Percentiles rank a stretch among this genome's conserved stretches.
Evolutionary conservation across 2,329 filamentous ascomycete genomes (phyloP).

Genomic region (Mycosphaerelloides madeirae): DNA sequence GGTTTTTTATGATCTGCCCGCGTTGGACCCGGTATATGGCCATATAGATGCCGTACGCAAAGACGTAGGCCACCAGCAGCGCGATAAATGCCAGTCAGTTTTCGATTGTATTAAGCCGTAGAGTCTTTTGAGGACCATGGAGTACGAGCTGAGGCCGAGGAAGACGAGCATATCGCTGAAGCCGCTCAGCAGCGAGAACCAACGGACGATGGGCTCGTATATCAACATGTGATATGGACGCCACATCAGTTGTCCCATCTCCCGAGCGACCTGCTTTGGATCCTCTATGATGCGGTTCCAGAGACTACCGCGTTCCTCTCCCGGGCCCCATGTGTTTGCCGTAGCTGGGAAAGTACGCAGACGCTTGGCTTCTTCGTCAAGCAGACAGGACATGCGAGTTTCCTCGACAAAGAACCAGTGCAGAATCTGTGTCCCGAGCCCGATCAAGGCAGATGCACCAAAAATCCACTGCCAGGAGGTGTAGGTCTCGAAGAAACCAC

Average conservation of each 20-base stretch:
- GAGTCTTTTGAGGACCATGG: constrained; percentile 59
- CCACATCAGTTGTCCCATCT: constrained; percentile 49
- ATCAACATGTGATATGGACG: constrained; percentile 70
- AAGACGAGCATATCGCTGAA: constrained; percentile 74
- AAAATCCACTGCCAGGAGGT: constrained; percentile 72
- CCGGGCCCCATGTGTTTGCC: constrained; percentile 63
- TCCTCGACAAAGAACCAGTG: constrained; percentile 60
- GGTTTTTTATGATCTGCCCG: constrained; percentile 46
- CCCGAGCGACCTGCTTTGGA: constrained; percentile 26
- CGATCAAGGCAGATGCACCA: constrained; percentile 81
- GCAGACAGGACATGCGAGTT: constrained; percentile 68
- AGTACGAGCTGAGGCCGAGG: constrained; percentile 70
- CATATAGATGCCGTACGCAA: constrained; percentile 57
- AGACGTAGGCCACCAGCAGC: constrained; percentile 61
- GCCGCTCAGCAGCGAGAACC: constrained; percentile 64
- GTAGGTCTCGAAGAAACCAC: constrained; percentile 29
- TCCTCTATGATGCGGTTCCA: constrained; percentile 30
- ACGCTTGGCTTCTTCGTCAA: constrained; percentile 70
- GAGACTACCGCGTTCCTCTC: constrained; percentile 54
- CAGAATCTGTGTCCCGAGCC: constrained; percentile 61
- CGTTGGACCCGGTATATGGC: constrained; percentile 44
- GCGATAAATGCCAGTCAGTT: constrained; percentile 55
- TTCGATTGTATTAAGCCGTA: constrained; percentile 55
- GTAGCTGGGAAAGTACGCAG: constrained; percentile 52
- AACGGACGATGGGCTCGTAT: constrained; percentile 68